Conservation (phyloP, 495 filamentous ascomycete species). For the Echria macrotheca region DNA sequence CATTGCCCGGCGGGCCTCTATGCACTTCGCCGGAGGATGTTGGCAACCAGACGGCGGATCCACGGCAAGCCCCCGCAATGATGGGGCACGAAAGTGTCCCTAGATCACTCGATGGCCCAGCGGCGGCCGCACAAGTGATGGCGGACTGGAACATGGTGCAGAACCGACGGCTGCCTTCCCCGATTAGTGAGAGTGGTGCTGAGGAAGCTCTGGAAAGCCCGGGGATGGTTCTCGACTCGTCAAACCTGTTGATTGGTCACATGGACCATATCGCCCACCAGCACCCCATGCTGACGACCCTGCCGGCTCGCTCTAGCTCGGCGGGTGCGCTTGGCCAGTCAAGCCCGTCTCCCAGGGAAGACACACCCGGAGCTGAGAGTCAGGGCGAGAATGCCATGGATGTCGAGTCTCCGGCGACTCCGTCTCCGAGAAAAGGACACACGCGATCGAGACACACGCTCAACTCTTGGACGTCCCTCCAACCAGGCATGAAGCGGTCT, state of each 20-base stretch:
- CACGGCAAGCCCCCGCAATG: constrained; percentile 19
- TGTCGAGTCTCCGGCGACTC: constrained; percentile 27
- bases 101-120: constrained; percentile 33
- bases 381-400: constrained; percentile 20
- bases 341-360: constrained; percentile 6
- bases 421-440: constrained; percentile 37
- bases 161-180: constrained; percentile 59
- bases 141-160: constrained; percentile 45
- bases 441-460: constrained; percentile 43
- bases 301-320: constrained; percentile 16
- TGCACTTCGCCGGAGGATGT: too few relatives aligned
- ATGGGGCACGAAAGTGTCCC: constrained; percentile 27
- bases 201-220: constrained; percentile 36
- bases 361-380: constrained; percentile 12
- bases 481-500: constrained; percentile 55
- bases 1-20: constrained; percentile 30
- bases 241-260: constrained; percentile 20
- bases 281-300: constrained; percentile 26
- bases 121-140: constrained; percentile 24
- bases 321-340: constrained; percentile 11
- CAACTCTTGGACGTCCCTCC: constrained; percentile 42
- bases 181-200: constrained; percentile 62
- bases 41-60: constrained; percentile 26
- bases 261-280: constrained; percentile 34
- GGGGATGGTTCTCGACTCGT: constrained; percentile 35